Percentiles rank a stretch among this genome's conserved stretches.
Evolutionary conservation across 306 rosid genomes (phyloP).

Genomic region (Chamaecrista fasciculata): DNA sequence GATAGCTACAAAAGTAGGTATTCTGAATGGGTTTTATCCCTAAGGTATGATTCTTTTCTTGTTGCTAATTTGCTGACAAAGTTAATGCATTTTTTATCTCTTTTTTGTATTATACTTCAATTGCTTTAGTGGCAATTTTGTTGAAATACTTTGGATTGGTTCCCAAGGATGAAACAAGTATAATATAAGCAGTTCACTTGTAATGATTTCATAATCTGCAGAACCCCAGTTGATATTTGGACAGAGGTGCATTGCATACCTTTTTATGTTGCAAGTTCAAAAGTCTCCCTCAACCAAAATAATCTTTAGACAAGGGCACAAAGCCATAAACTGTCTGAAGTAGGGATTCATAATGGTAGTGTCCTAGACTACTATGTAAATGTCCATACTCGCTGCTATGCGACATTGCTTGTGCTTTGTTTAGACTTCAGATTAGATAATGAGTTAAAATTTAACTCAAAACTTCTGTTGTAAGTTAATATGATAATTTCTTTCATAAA

Average conservation of each 20-base stretch:
- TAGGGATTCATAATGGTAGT: conserved; percentile 4
- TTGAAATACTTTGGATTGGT: neutral
- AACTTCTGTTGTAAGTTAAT: neutral
- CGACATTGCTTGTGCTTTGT: neutral
- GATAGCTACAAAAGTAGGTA: conserved; percentile 53
- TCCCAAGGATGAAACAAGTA: neutral
- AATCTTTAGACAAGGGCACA: neutral
- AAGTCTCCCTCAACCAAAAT: neutral
- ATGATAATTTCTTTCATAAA: neutral
- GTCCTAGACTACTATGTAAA: neutral
- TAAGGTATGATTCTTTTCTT: conserved; percentile 41
- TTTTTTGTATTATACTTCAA: neutral
- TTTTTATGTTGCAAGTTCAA: neutral
- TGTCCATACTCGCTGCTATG: neutral
- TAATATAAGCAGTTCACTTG: neutral
- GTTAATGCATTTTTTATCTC: neutral
- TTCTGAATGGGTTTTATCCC: conserved; percentile 61
- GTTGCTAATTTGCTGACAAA: neutral
- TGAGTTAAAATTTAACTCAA: neutral
- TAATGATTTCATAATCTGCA: neutral
- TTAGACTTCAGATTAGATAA: neutral
- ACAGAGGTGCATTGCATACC: neutral
- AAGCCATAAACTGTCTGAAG: neutral
- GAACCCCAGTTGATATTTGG: neutral
- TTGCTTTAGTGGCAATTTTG: neutral